phyloP scores from a whole-genome alignment of 768 basidiomycete species.

The Dacryopinax spathularia region DNA sequence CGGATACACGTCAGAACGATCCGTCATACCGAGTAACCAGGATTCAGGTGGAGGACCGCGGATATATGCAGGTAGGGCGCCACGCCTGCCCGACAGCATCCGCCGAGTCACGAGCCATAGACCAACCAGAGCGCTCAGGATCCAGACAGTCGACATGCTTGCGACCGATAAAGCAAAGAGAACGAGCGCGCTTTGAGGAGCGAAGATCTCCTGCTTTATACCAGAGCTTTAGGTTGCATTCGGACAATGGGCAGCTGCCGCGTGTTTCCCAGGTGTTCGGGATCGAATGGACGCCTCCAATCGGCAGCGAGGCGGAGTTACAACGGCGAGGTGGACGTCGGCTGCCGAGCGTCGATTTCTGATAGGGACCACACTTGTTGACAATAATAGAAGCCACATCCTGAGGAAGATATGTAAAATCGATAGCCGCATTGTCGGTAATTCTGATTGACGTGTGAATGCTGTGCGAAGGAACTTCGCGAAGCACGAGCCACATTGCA shows the following conservation, averaged over 20 bases:
- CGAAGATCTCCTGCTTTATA: not conserved
- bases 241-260: not conserved
- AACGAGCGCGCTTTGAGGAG: not conserved
- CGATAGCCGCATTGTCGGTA: not conserved
- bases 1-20: not conserved
- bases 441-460: not conserved
- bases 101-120: not conserved
- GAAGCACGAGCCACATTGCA: too few species aligned
- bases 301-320: too few species aligned
- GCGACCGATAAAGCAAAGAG: not conserved
- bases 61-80: not conserved
- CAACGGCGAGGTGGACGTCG: too few species aligned
- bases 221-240: not conserved
- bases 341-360: not conserved
- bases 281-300: too few species aligned
- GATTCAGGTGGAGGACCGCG: not conserved
- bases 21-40: not conserved
- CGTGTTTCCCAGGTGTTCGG: constrained; percentile 1
- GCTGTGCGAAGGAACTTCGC: not conserved
- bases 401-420: not conserved
- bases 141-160: not conserved
- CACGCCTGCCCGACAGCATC: not conserved
- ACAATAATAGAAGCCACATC: not conserved
- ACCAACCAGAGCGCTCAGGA: not conserved
- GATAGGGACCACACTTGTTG: too few species aligned